A percentile compares a stretch with the other conserved stretches of the same genome.
phyloP scores from a whole-genome alignment of 23 red algal species.

The Rhodosorus marinus region DNA sequence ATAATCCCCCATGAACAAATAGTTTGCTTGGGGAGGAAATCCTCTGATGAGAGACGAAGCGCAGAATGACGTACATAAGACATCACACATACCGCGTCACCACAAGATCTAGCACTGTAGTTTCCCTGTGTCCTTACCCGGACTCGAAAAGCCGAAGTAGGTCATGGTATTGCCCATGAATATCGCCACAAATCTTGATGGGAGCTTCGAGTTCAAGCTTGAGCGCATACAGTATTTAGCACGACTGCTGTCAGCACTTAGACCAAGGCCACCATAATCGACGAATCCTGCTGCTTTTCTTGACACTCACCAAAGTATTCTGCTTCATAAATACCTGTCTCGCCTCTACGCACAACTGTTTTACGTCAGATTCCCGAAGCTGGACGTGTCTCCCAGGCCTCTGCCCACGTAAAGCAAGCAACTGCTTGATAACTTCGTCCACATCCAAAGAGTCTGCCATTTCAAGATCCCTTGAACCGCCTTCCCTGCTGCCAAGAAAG shows the following conservation, averaged over 20 bases:
- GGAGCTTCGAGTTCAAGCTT: constrained; percentile 98
- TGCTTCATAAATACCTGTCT: constrained; percentile 76
- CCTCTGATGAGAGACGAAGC: too few species aligned
- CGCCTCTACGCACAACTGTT: constrained; percentile 63
- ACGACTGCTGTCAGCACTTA: too few species aligned
- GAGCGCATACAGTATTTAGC: too few species aligned
- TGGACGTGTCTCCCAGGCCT: constrained; percentile 74
- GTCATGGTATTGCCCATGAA: constrained; percentile 98
- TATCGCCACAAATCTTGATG: constrained; percentile 96
- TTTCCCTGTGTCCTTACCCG: too few species aligned
- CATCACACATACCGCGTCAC: too few species aligned
- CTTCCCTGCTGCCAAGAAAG: too few species aligned
- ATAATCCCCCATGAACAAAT: constrained; percentile 95
- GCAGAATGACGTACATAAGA: not conserved
- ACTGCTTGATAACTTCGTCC: constrained; percentile 68
- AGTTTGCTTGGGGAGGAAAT: constrained; percentile 92
- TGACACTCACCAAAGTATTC: constrained; percentile 57
- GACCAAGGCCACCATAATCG: too few species aligned
- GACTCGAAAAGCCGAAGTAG: constrained; percentile 97
- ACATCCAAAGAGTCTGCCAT: too few species aligned
- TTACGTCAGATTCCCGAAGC: constrained; percentile 77
- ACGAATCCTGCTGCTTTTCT: too few species aligned
- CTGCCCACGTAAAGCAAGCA: constrained; percentile 60
- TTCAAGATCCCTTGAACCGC: too few species aligned
- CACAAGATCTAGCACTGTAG: not conserved